phyloP scores from a whole-genome alignment of 1,284 basidiomycete species.

The Cryptococcus sp. region DNA sequence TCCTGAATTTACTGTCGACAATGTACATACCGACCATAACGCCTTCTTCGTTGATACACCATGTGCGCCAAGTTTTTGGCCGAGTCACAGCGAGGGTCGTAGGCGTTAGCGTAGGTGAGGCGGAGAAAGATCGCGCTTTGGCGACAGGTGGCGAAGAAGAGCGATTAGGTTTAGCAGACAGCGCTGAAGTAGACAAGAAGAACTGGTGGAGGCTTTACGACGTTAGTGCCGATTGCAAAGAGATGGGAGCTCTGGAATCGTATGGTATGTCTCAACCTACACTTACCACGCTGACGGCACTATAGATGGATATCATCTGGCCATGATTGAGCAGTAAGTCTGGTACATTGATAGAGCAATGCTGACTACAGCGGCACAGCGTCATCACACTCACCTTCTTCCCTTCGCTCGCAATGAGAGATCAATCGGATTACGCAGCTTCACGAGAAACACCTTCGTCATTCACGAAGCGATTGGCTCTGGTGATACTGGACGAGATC shows the following conservation, averaged over 20 bases:
- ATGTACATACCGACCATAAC: constrained; percentile 34
- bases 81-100: background rate
- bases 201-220: constrained; percentile 50
- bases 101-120: background rate
- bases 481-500: constrained; percentile 31
- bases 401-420: constrained; percentile 26
- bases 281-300: constrained; percentile 4
- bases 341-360: background rate
- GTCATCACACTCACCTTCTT: constrained; percentile 43
- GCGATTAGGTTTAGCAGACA: constrained; percentile 16
- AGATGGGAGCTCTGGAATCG: constrained; percentile 51
- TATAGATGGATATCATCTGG: constrained; percentile 46
- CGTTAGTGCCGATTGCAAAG: constrained; percentile 45
- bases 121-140: background rate
- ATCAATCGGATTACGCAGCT: constrained; percentile 1
- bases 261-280: constrained; percentile 33
- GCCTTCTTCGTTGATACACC: constrained; percentile 25
- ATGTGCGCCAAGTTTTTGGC: constrained; percentile 25
- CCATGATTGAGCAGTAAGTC: constrained; percentile 48
- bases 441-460: constrained; percentile 4
- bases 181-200: constrained; percentile 5
- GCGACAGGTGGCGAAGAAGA: constrained; percentile 18
- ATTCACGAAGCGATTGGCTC: constrained; percentile 5
- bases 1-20: constrained; percentile 38
- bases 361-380: constrained; percentile 20